Base-by-base conservation (phyloP, 208 protist species). In the Porcisia hertigi region DNA sequence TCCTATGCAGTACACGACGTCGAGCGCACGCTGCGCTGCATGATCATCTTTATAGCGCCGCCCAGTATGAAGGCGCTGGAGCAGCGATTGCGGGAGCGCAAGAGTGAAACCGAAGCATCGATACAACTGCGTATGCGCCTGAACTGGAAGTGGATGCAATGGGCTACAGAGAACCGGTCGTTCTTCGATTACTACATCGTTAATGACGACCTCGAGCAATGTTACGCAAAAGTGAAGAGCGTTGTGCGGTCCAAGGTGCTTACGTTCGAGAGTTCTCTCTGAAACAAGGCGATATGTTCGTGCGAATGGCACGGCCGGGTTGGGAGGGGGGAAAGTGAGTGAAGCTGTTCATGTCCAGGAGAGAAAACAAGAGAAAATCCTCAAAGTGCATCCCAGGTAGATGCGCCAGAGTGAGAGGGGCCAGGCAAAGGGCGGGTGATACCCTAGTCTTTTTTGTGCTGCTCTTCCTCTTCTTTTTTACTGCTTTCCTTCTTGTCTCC, bases 91-190 rank as follows among this genome's bases (percentile, higher is more conserved):
- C 80, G 84, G 9, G 76, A 75, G 45, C 92, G 97, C 36, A 87
- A 91, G 11, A 97, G 92, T 12, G 97, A 98, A 83, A 91, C 92
- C 3, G 75, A 86, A n/a, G 88, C 87, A 3, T 86, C 89, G 12
- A 72, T 98, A 7, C 66, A 80, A 55, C 58, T 79, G 54, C 86
- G 94, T 41, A 77, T 98, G 60, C 53, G 52, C 14, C 79, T 83
- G 60, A 90, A 86, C 36, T 41, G 67, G 69, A 69, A 76, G 41
- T 96, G 91, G 84, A 83, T 97, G 66, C 55, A 81, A 59, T 94
- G 84, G 84, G 86, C 75, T 23, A 69, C 83, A 25, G 72, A 74
- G 39, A 82, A 95, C 55, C 45, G 69, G 39, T 73, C 77, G 3
- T 90, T 92, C 70, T 97, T 94, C 73, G 82, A 97, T 75, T 70